Evolutionary conservation across 202 grass and related monocot species (phyloP), one percentile per base, ranked within the genome.

Genomic region (Schoenoplectus tabernaemontani): DNA sequence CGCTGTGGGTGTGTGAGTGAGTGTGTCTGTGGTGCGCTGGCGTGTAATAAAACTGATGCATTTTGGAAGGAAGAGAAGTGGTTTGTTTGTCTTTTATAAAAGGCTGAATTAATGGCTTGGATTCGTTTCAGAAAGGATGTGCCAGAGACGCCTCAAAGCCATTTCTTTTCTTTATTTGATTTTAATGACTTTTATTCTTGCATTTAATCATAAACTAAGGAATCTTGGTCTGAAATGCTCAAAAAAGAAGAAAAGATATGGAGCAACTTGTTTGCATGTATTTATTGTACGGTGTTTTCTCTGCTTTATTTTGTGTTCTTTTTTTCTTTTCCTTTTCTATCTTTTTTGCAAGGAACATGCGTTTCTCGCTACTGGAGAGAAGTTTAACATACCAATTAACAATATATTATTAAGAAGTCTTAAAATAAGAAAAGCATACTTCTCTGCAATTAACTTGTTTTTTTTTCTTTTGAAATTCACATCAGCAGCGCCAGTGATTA

Each of bases 61-160:
- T 4, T 82, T 68, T 66, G 61, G 20, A 81, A 33, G 22, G 59
- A 12, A 56, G 4, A 63, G 30, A 57, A 43, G 64, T 59, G 22
- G 22, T 70, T 72, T 72, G 80, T 82, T 82, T 73, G 51, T 65
- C n/a, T 69, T 68, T 59, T 28, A 74, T 39, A 74, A 72, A 48
- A 59, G 33, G 56, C 10, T 64, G 5, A 46, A 69, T 54, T 74
- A 74, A 75, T 56, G 47, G 70, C 48, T 53, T 56, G 26, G 70
- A 54, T 56, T 75, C 7, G 13, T 56, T 56, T 24, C 34, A 9
- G 16, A n/a, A 72, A 71, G 65, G 56, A 73, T 44, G 67, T 76
- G 68, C 60, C 47, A 59, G 54, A 59, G 20, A 83, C 81, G 1
- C 54, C 54, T 61, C 66, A 76, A 39, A 71, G 57, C 53, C 61